Percentiles rank a stretch among this genome's conserved stretches.
phyloP scores from a whole-genome alignment of 2,329 filamentous ascomycete genomes.

The Phialophora expanda region DNA sequence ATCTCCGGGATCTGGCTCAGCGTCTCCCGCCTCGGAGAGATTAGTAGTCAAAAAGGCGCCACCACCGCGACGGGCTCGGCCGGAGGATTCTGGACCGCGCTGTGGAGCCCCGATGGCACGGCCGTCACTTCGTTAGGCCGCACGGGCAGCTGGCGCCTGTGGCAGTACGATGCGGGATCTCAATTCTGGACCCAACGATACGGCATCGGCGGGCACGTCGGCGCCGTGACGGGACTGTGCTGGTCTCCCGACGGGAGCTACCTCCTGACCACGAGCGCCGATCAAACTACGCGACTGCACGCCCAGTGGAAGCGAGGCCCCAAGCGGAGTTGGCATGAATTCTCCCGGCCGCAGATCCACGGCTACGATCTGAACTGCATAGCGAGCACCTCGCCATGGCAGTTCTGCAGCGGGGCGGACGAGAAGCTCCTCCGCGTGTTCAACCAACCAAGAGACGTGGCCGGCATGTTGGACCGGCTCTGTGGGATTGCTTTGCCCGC shows the following conservation, averaged over 20 bases:
- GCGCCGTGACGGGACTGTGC: conserved; percentile 77
- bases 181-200: conserved; percentile 78
- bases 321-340: conserved; percentile 82
- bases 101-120: conserved; percentile 81
- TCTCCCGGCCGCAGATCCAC: conserved; percentile 94
- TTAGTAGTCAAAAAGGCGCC: conserved; percentile 91
- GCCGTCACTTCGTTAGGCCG: conserved; percentile 76
- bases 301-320: conserved; percentile 71
- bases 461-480: conserved; percentile 71
- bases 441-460: conserved; percentile 82
- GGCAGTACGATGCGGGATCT: conserved; percentile 66
- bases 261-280: conserved; percentile 83
- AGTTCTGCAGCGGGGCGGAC: conserved; percentile 93
- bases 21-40: conserved; percentile 82
- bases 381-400: conserved; percentile 71
- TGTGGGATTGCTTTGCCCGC: conserved; percentile 61
- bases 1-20: conserved; percentile 91
- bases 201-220: conserved; percentile 82
- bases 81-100: conserved; percentile 93
- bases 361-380: conserved; percentile 98
- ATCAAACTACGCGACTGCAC: conserved; percentile 91
- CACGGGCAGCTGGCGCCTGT: conserved; percentile 91
- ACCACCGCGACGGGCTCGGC: conserved; percentile 95
- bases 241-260: conserved; percentile 86
- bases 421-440: conserved; percentile 98